These are phyloP conservation scores for Leptomonas seymouri DNA, from an alignment of 208 protist species.

Conservation along the genomic window DNA sequence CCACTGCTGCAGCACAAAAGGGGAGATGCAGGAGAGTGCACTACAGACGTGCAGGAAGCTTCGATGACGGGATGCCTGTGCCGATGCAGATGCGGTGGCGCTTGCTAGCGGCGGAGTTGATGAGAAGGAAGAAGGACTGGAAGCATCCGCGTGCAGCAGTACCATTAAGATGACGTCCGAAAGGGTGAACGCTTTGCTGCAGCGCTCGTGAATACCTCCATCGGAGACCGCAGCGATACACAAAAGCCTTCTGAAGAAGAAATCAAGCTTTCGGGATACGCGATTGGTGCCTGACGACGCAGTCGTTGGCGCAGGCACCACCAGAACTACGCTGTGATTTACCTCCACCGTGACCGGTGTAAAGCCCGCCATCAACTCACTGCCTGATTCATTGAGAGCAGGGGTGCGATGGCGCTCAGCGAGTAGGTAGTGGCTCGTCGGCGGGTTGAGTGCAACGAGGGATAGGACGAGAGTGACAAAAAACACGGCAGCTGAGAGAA, in stretches of 20 bases:
- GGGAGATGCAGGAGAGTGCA: slow-evolving; percentile 12
- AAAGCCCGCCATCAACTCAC: slow-evolving; percentile 3
- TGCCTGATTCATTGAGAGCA: slow-evolving; percentile 6
- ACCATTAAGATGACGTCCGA: slow-evolving; percentile 17
- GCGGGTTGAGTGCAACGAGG: slow-evolving; percentile 18
- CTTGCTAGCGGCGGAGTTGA: background rate
- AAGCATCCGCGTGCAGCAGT: background rate
- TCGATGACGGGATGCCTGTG: background rate
- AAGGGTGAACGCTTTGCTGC: too few species aligned
- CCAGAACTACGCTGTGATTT: slow-evolving; percentile 2
- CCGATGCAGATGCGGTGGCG: background rate
- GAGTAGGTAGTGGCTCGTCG: slow-evolving; percentile 12
- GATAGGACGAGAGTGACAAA: slow-evolving; percentile 14
- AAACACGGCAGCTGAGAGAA: slow-evolving; percentile 21
- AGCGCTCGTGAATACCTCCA: too few species aligned
- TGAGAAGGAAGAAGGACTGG: background rate
- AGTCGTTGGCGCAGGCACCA: slow-evolving; percentile 12
- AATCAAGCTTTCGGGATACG: slow-evolving; percentile 12
- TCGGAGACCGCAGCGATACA: background rate
- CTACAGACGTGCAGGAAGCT: slow-evolving; percentile 28
- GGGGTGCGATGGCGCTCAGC: slow-evolving; percentile 15
- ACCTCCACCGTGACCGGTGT: slow-evolving; percentile 9
- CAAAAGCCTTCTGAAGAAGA: slow-evolving; percentile 1
- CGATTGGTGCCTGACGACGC: background rate
- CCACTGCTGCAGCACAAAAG: slow-evolving; percentile 31